These are phyloP conservation scores for Pleurotus ostreatus DNA, from an alignment of 768 basidiomycete genomes.

Conservation along the genomic window DNA sequence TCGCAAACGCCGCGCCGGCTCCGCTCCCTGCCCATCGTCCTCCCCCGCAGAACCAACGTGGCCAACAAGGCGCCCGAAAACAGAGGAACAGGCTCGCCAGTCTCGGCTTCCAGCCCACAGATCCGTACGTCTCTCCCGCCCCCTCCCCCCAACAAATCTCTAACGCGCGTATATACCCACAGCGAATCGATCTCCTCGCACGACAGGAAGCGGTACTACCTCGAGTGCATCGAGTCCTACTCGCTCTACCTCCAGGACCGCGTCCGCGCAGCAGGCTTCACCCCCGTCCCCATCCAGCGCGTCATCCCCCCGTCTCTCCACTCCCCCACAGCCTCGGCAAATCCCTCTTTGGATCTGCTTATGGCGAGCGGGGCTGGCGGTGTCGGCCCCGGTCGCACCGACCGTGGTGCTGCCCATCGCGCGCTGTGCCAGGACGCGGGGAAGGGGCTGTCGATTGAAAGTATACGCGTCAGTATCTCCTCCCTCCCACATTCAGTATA, in stretches of 20 bases:
- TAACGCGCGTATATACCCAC: neutral
- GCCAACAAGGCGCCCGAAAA: no score
- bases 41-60: no score
- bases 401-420: no score
- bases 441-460: slow-evolving; percentile 52
- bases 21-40: no score
- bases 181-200: slow-evolving; percentile 77
- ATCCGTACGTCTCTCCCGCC: slow-evolving; percentile 43
- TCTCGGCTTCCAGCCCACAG: slow-evolving; percentile 50
- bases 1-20: slow-evolving; percentile 40
- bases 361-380: neutral
- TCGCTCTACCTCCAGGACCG: slow-evolving; percentile 63
- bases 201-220: slow-evolving; percentile 72
- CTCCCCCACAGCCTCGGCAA: no score
- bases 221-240: slow-evolving; percentile 72
- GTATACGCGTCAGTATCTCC: slow-evolving; percentile 47
- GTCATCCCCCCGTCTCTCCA: slow-evolving; percentile 36
- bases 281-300: slow-evolving; percentile 45
- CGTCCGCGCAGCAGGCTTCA: slow-evolving; percentile 42
- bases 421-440: no score
- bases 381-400: no score
- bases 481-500: neutral
- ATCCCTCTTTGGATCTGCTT: no score
- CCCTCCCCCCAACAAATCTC: neutral
- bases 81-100: no score